Conservation (phyloP, 1,284 basidiomycete species). For the Somion occarium region DNA sequence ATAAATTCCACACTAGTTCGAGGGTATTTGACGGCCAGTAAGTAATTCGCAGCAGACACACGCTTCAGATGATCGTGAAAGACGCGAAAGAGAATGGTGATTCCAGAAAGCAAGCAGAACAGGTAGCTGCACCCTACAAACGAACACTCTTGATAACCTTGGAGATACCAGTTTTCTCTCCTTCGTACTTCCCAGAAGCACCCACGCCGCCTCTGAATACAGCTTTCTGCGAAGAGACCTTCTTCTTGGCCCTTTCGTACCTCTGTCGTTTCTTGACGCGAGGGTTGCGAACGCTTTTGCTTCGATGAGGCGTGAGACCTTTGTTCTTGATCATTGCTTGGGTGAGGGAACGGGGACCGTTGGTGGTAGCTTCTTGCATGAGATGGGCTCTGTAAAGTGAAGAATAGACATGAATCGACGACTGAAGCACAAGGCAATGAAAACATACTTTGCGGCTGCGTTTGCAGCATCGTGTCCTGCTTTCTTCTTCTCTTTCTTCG, state of each 20-base stretch:
- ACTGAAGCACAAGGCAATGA: background rate
- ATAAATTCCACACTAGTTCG: too few species aligned
- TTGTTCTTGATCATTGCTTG: conserved; percentile 90
- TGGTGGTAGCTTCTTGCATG: conserved; percentile 44
- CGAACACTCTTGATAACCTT: conserved; percentile 83
- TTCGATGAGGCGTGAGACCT: conserved; percentile 84
- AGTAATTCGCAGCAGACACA: too few species aligned
- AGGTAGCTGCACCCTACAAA: conserved; percentile 31
- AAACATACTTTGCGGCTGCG: conserved; percentile 58
- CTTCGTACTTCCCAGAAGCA: conserved; percentile 58
- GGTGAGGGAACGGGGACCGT: conserved; percentile 81
- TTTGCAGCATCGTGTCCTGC: conserved; percentile 70
- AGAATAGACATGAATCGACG: background rate
- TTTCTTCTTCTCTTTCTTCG: conserved; percentile 76
- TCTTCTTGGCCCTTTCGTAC: conserved; percentile 93
- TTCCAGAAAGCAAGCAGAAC: background rate
- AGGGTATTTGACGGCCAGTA: too few species aligned
- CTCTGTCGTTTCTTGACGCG: conserved; percentile 92
- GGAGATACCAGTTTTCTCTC: conserved; percentile 79
- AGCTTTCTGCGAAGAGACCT: conserved; percentile 81
- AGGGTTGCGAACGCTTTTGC: conserved; percentile 88
- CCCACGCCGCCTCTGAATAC: conserved; percentile 84
- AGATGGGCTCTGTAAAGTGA: conserved; percentile 38
- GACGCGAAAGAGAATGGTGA: background rate
- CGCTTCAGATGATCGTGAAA: too few species aligned